Conservation (phyloP, 176 grass and related monocot genomes). For the Carex littledalei region DNA sequence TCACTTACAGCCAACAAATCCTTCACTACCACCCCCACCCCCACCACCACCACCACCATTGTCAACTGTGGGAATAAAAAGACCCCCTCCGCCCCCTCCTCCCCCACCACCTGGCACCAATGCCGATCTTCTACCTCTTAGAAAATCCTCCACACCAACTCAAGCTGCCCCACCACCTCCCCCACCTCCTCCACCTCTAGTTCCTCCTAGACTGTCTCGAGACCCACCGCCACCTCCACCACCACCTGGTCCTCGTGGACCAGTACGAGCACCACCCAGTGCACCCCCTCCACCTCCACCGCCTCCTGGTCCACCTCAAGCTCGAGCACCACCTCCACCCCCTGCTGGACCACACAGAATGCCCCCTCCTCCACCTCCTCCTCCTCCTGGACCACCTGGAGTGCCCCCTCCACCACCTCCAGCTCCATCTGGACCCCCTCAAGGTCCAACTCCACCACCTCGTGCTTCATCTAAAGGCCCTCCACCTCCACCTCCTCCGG, state of each 20-base stretch:
- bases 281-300: neutral
- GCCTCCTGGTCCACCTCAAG: conserved; percentile 21
- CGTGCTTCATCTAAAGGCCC: conserved; percentile 34
- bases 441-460: conserved; percentile 53
- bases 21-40: conserved; percentile 22
- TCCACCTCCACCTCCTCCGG: conserved; percentile 44
- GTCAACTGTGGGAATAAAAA: neutral
- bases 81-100: neutral
- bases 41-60: conserved; percentile 28
- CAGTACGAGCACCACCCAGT: neutral
- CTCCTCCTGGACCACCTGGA: conserved; percentile 10
- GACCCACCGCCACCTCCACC: conserved; percentile 15
- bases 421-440: conserved; percentile 28
- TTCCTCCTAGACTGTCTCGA: neutral
- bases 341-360: conserved; percentile 30
- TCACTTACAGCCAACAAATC: neutral
- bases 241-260: conserved; percentile 24
- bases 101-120: neutral
- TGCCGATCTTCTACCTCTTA: neutral
- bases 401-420: conserved; percentile 15
- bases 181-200: conserved; percentile 9
- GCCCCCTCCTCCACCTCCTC: conserved; percentile 33
- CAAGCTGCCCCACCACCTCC: conserved; percentile 33
- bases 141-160: neutral
- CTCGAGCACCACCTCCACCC: conserved; percentile 26